Conservation (phyloP, 1,284 basidiomycete species). For the Xanthoconium separans region DNA sequence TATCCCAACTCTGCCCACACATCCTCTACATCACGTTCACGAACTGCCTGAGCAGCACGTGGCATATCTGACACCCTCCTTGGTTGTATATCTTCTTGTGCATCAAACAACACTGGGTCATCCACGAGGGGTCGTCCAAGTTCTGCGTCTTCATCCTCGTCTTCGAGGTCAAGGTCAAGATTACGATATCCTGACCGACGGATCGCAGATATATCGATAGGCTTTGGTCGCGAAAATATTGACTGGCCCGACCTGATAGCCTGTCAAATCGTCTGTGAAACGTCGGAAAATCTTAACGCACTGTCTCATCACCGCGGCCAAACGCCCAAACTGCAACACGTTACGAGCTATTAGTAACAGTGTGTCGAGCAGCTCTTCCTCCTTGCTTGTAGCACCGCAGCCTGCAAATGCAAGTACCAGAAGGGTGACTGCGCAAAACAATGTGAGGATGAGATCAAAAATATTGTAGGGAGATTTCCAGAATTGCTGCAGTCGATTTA, state of each 20-base stretch:
- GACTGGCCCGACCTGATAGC: slow-evolving; percentile 83
- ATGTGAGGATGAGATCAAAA: slow-evolving; percentile 81
- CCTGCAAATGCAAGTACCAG: slow-evolving; percentile 82
- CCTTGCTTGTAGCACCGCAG: slow-evolving; percentile 74
- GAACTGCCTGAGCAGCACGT: slow-evolving; percentile 48
- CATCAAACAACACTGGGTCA: slow-evolving; percentile 58
- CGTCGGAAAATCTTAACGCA: slow-evolving; percentile 40
- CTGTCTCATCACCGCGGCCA: slow-evolving; percentile 90
- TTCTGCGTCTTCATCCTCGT: slow-evolving; percentile 49
- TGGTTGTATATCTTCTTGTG: slow-evolving; percentile 36
- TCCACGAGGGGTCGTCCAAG: slow-evolving; percentile 54
- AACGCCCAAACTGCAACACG: slow-evolving; percentile 84
- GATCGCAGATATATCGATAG: slow-evolving; percentile 83
- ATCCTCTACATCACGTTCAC: slow-evolving; percentile 62
- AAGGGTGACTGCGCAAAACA: slow-evolving; percentile 85
- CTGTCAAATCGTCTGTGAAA: slow-evolving; percentile 11
- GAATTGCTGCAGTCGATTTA: slow-evolving; percentile 70
- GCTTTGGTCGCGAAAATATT: slow-evolving; percentile 87
- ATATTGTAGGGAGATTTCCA: slow-evolving; percentile 92
- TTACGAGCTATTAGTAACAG: slow-evolving; percentile 88
- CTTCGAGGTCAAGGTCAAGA: slow-evolving; percentile 72
- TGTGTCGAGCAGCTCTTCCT: slow-evolving; percentile 91
- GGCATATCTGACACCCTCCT: slow-evolving; percentile 51
- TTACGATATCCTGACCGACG: slow-evolving; percentile 62
- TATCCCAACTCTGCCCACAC: slow-evolving; percentile 71